Percentiles rank a stretch among this genome's conserved stretches.
phyloP scores from a whole-genome alignment of 2,329 filamentous ascomycete species.

The Penicillium sp. region DNA sequence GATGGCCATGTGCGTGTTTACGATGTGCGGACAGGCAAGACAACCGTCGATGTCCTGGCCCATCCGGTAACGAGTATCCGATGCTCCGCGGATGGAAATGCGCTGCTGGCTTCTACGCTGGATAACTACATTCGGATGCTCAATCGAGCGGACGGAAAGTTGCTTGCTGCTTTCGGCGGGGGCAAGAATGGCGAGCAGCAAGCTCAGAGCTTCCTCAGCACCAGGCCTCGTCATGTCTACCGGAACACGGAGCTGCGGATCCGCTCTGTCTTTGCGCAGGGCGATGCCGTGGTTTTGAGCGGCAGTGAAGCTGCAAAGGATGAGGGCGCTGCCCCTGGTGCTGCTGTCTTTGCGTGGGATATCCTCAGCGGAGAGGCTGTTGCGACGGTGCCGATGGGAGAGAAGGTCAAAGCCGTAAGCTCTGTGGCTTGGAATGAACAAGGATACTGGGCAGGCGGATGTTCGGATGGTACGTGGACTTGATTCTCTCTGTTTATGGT shows the following conservation, averaged over 20 bases:
- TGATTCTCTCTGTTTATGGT: neutral
- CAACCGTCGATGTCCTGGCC: constrained; percentile 64
- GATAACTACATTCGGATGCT: constrained; percentile 75
- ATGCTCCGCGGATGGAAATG: constrained; percentile 67
- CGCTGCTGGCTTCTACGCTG: constrained; percentile 67
- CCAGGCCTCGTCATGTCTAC: constrained; percentile 28
- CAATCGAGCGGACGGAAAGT: constrained; percentile 68
- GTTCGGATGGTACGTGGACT: constrained; percentile 38
- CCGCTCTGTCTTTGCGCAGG: constrained; percentile 67
- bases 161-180: constrained; percentile 66
- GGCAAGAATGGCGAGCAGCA: constrained; percentile 39
- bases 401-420: constrained; percentile 42
- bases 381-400: constrained; percentile 52
- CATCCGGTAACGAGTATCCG: constrained; percentile 69
- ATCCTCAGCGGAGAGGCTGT: constrained; percentile 66
- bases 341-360: constrained; percentile 65
- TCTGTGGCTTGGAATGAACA: constrained; percentile 46
- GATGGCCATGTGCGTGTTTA: constrained; percentile 79
- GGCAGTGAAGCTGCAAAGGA: constrained; percentile 63
- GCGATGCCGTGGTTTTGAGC: constrained; percentile 71
- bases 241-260: constrained; percentile 69
- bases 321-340: constrained; percentile 19
- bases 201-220: constrained; percentile 21
- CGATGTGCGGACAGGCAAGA: constrained; percentile 71
- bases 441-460: constrained; percentile 40